Evolutionary conservation across 805 yeast genomes (phyloP).

Genomic region (Sugiyamaella valdiviana): DNA sequence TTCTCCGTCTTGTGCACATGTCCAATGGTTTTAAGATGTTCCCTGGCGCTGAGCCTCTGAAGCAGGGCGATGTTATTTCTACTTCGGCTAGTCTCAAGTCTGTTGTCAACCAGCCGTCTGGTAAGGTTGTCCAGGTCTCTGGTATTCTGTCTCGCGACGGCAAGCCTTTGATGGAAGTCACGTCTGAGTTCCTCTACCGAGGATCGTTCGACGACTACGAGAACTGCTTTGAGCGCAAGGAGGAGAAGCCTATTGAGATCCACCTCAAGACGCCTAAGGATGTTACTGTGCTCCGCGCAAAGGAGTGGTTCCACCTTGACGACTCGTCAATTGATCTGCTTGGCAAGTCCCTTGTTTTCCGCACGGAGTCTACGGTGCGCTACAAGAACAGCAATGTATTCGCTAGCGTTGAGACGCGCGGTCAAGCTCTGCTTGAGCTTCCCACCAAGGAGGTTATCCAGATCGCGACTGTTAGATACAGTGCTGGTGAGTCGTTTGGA

Average conservation of each 20-base stretch:
- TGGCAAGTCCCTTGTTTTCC: conserved; percentile 77
- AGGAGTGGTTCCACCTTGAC: conserved; percentile 95
- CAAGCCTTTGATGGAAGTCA: conserved; percentile 83
- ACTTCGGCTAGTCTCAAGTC: conserved; percentile 81
- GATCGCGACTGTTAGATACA: conserved; percentile 77
- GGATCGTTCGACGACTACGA: conserved; percentile 83
- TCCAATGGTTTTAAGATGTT: conserved; percentile 91
- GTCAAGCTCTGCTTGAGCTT: conserved; percentile 79
- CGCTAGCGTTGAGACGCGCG: conserved; percentile 74
- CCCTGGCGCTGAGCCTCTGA: conserved; percentile 85
- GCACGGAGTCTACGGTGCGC: conserved; percentile 77
- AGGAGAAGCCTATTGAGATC: conserved; percentile 83
- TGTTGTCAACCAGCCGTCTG: conserved; percentile 84
- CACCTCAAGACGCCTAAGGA: conserved; percentile 71
- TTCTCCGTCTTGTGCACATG: conserved; percentile 87
- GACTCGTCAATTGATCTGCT: conserved; percentile 54
- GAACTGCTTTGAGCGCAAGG: conserved; percentile 83
- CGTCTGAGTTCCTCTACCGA: conserved; percentile 92
- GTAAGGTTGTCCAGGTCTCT: conserved; percentile 92
- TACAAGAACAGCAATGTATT: conserved; percentile 72
- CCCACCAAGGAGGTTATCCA: conserved; percentile 86
- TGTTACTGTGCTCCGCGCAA: conserved; percentile 85
- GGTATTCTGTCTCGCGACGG: conserved; percentile 79
- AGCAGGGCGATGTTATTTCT: conserved; percentile 78
- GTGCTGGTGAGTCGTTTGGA: conserved; percentile 90